These are phyloP conservation scores for Setaria viridis DNA, from an alignment of 202 grass and related monocot genomes.

Conservation along the genomic window DNA sequence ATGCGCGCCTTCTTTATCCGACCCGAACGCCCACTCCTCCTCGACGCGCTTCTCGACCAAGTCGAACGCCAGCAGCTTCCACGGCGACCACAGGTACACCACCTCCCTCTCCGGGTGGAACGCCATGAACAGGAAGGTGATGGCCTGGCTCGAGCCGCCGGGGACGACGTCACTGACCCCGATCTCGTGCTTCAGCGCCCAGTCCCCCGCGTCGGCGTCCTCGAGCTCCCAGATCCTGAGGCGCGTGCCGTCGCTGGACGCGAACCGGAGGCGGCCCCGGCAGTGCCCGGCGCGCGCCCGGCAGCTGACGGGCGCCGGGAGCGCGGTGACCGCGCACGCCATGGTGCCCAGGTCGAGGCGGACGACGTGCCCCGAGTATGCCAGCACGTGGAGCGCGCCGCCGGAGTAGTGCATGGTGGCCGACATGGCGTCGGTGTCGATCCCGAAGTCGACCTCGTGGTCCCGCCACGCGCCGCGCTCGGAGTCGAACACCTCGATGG, in stretches of 20 bases:
- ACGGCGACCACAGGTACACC: constrained; percentile 74
- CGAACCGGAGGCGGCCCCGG: constrained; percentile 61
- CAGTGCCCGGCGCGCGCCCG: constrained; percentile 62
- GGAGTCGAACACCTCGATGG: constrained; percentile 84
- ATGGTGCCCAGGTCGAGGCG: constrained; percentile 62
- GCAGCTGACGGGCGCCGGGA: constrained; percentile 70
- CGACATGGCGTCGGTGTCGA: constrained; percentile 78
- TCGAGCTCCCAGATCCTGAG: constrained; percentile 76
- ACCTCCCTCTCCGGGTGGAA: constrained; percentile 85
- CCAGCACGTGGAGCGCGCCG: constrained; percentile 74
- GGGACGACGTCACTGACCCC: constrained; percentile 51
- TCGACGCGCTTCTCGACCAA: constrained; percentile 44
- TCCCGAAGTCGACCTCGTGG: constrained; percentile 65
- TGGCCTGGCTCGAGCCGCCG: constrained; percentile 16
- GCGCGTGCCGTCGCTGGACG: constrained; percentile 53
- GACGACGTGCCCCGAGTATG: constrained; percentile 74
- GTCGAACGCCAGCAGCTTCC: constrained; percentile 71
- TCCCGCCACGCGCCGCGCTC: constrained; percentile 53
- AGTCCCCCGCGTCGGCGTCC: constrained; percentile 24
- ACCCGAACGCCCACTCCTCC: constrained; percentile 61
- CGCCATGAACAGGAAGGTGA: constrained; percentile 69
- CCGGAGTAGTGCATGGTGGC: constrained; percentile 77
- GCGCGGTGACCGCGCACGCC: constrained; percentile 54
- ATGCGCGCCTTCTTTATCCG: constrained; percentile 56
- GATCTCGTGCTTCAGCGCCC: constrained; percentile 65